A percentile compares a stretch with the other conserved stretches of the same genome.
phyloP scores from a whole-genome alignment of 1,139 yeast species.

The Magnusiomyces tetraspermus region DNA sequence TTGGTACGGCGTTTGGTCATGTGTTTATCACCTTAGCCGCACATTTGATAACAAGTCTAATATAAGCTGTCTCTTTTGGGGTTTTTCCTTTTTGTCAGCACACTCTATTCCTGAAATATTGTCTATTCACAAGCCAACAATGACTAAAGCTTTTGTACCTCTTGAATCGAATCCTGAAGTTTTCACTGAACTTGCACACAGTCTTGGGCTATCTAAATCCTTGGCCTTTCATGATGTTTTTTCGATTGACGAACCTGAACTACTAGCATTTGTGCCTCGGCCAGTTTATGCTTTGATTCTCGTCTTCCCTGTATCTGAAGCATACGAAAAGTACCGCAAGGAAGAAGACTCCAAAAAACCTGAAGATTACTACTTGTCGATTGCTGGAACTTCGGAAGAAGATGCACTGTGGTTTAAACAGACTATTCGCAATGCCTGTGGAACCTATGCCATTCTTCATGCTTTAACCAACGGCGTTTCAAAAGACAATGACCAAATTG shows the following conservation, averaged over 20 bases:
- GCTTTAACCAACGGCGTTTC: conserved; percentile 53
- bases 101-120: not conserved
- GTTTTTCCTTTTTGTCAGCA: too few species aligned
- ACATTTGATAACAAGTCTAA: too few species aligned
- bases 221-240: conserved; percentile 71
- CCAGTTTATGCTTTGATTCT: conserved; percentile 69
- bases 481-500: conserved; percentile 17
- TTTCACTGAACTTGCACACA: conserved; percentile 59
- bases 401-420: conserved; percentile 62
- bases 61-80: too few species aligned
- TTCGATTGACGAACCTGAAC: conserved; percentile 70
- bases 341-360: conserved; percentile 28
- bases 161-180: conserved; percentile 85
- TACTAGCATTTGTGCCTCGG: conserved; percentile 68
- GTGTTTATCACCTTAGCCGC: too few species aligned
- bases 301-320: conserved; percentile 66
- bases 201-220: conserved; percentile 55
- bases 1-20: too few species aligned
- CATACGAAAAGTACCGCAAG: conserved; percentile 46
- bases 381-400: conserved; percentile 26
- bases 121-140: not conserved
- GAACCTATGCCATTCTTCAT: conserved; percentile 80
- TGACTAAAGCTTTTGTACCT: conserved; percentile 47
- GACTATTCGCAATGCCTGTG: conserved; percentile 84
- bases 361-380: conserved; percentile 20